These are phyloP conservation scores for Eustoma russellianum DNA, from an alignment of 257 asterid species.

Conservation along the genomic window DNA sequence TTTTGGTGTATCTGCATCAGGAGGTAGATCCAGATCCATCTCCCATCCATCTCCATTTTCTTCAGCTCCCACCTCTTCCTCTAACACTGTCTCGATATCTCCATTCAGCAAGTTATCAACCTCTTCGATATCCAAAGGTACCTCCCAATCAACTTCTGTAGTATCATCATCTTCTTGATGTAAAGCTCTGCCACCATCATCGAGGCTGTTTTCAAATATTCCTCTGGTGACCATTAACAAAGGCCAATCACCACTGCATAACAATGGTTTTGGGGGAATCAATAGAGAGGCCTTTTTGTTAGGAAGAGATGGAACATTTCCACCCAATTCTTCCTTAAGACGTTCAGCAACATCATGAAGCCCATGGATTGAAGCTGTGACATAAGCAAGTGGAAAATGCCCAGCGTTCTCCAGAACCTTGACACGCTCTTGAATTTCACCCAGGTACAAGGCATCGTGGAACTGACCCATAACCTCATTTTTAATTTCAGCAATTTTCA, in stretches of 20 bases:
- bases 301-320: conserved; percentile 53
- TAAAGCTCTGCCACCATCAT: conserved; percentile 26
- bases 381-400: conserved; percentile 29
- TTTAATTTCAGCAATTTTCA: conserved; percentile 87
- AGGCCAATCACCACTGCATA: conserved; percentile 87
- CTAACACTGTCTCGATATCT: conserved; percentile 30
- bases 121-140: conserved; percentile 54
- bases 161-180: conserved; percentile 44
- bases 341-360: conserved; percentile 58
- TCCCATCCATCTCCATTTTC: conserved; percentile 96
- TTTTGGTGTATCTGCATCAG: conserved; percentile 73
- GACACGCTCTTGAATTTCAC: conserved; percentile 75
- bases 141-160: conserved; percentile 47
- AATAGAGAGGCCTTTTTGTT: conserved; percentile 47
- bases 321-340: conserved; percentile 58
- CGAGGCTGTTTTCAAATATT: conserved; percentile 61
- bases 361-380: conserved; percentile 45
- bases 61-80: conserved; percentile 41
- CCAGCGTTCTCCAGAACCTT: conserved; percentile 34
- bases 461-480: conserved; percentile 95
- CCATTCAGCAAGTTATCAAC: conserved; percentile 50
- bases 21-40: conserved; percentile 84
- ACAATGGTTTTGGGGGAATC: conserved; percentile 71
- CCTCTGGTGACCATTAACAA: conserved; percentile 70
- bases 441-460: conserved; percentile 84